Base-by-base conservation (phyloP, 23 red algal species). In the Cyanidium caldarium region DNA sequence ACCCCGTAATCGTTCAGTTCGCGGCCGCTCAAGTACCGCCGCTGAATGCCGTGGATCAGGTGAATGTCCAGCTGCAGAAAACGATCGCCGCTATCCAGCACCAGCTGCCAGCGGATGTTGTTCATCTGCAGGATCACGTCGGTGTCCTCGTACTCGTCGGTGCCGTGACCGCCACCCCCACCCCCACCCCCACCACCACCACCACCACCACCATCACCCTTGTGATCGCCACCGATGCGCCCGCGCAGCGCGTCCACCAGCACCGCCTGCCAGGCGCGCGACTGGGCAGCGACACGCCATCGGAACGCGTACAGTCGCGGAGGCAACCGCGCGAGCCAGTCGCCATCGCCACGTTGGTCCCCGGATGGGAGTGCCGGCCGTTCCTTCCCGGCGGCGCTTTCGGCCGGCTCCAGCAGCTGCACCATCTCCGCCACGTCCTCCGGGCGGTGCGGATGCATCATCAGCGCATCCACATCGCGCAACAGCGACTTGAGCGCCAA, bases 1-100 rank as follows among this genome's bases (percentile, higher is more conserved):
- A 61, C 31, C n/a, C 51, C 51, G 31, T 61, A 61, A 28, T 61
- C 51, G 51, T 61, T 61, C 10, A 61, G 51, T 28, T 61, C 51
- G 7, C 51, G 51, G 7, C 51, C 51, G 21, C 51, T 61, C 51
- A 61, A 28, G 21, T 61, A 61, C 7, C 51, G 51, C 10, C 51
- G 51, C 51, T 61, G 51, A 10, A 61, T 10, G 3, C 51, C 51
- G 21, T 61, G 31, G 51, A 61, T 61, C 7, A 16, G 51, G n/a
- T 25, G 51, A 28, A 61, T 61, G 51, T 28, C 31, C 13, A 61
- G 10, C 21, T 61, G n/a, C 21, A 61, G 51, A 25, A 61, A 61
- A 7, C n/a, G n/a, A 28, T 28, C n/a, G 3, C 51, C n/a, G 23
- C 51, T 16, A 61, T 28, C 31, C 21, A 61, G 51, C 51, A 61